A percentile compares a stretch with the other conserved stretches of the same genome.
Conservation (phyloP, 2,329 filamentous ascomycete species). For the Cladophialophora exuberans region DNA sequence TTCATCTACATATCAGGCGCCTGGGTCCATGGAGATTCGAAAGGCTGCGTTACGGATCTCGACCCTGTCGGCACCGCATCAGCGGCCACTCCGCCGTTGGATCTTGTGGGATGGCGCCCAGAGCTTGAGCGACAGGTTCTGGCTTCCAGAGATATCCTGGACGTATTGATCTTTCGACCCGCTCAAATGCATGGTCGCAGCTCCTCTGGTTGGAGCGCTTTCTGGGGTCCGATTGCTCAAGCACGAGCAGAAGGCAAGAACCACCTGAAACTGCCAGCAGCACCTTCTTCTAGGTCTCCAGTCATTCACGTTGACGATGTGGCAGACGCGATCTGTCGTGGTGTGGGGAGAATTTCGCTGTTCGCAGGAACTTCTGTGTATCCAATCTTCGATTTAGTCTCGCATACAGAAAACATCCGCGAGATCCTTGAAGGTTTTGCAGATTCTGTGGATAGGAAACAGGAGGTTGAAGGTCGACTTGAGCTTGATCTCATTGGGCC, state of each 20-base stretch:
- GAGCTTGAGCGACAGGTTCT: background rate
- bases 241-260: background rate
- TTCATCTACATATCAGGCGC: background rate
- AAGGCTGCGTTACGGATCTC: background rate
- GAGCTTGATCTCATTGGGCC: background rate
- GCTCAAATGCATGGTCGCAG: background rate
- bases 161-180: background rate
- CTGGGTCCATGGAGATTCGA: background rate
- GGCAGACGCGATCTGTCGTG: background rate
- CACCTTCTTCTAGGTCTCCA: background rate
- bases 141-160: background rate
- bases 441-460: background rate
- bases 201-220: background rate
- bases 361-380: background rate
- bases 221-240: background rate
- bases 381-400: background rate
- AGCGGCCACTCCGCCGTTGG: background rate
- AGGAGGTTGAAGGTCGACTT: background rate
- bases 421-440: background rate
- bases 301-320: slow-evolving; percentile 3
- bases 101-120: background rate
- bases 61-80: background rate
- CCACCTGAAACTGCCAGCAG: background rate
- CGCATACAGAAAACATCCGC: background rate
- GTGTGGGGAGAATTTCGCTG: background rate